These are phyloP conservation scores for Mycena capillaripes DNA, from an alignment of 768 basidiomycete genomes.

Conservation along the genomic window DNA sequence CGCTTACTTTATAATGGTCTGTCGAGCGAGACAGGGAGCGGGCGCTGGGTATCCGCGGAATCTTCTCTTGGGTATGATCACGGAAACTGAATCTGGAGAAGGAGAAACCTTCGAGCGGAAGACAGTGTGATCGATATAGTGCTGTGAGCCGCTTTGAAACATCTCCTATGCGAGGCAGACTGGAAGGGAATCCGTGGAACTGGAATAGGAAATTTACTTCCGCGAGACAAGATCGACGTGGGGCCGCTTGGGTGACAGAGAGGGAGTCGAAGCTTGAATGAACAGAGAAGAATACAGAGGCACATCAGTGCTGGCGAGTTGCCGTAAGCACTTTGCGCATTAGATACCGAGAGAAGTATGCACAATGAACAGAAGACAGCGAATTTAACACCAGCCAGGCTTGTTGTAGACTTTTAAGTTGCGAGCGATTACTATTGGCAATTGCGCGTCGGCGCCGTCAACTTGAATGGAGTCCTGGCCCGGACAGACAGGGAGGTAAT, in stretches of 20 bases:
- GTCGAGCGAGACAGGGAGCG: slow-evolving; percentile 28
- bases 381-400: no score
- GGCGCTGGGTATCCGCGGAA: slow-evolving; percentile 11
- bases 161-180: slow-evolving; percentile 5
- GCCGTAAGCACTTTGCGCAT: no score
- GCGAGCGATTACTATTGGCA: no score
- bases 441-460: no score
- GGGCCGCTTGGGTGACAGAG: not conserved
- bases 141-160: slow-evolving; percentile 33
- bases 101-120: slow-evolving; percentile 9
- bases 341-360: no score
- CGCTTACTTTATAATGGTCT: slow-evolving; percentile 15
- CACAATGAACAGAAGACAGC: no score
- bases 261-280: not conserved
- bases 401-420: no score
- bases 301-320: no score
- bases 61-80: slow-evolving; percentile 12
- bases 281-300: not conserved
- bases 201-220: not conserved
- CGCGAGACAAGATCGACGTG: slow-evolving; percentile 8
- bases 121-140: slow-evolving; percentile 14
- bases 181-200: slow-evolving; percentile 21
- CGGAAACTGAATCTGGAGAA: not conserved
- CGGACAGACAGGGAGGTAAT: not conserved
- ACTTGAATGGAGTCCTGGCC: not conserved